Base-by-base conservation (phyloP, 352 stramenopile genomes). In the Globisporangium radiosum region DNA sequence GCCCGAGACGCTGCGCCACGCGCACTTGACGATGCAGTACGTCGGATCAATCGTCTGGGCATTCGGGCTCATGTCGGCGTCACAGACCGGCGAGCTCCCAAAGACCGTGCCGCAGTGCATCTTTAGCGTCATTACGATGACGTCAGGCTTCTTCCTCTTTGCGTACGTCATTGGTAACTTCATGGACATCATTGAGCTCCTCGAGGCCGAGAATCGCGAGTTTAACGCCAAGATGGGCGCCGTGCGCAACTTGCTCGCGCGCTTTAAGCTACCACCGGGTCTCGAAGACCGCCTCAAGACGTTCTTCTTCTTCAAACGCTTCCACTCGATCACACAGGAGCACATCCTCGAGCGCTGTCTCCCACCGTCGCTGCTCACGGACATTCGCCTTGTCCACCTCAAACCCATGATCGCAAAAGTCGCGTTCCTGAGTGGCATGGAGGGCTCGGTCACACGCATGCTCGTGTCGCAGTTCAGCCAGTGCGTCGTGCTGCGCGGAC, bases 371-470 rank as follows among this genome's bases (percentile, higher is more conserved):
- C 47, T 85, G 5, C 45, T 85, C 6, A 78, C 73, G 1, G 75
- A 85, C 47, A 77, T 82, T 40, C 73, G 75, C 1, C 57, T 81
- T 4, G 63, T 82, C 13, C 65, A 82, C 37, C 42, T 85, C 10
- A 66, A 73, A 17, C 65, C 75, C 5, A 85, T 85, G 73, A 76
- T 85, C 49, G 62, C 57, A 8, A 80, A 86, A 45, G 76, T 86
- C 1, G 54, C 73, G 4, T 86, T 86, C 53, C 55, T 86, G 3
- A 56, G 60, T 17, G 65, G 60, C 0, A 78, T 73, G 73, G 69
- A 75, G 58, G 64, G 52, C 13, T 73, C 65, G 3, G 66, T 81
- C 10, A 82, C 72, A 9, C 62, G 73, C 4, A 71, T 81, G 66
- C 65, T 85, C 15, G 75, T 85, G 11, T 69, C 70, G 0, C 71